Percentiles rank a stretch among this genome's conserved stretches.
Evolutionary conservation across 176 grass and related monocot species (phyloP).

Genomic region (Otatea glauca): DNA sequence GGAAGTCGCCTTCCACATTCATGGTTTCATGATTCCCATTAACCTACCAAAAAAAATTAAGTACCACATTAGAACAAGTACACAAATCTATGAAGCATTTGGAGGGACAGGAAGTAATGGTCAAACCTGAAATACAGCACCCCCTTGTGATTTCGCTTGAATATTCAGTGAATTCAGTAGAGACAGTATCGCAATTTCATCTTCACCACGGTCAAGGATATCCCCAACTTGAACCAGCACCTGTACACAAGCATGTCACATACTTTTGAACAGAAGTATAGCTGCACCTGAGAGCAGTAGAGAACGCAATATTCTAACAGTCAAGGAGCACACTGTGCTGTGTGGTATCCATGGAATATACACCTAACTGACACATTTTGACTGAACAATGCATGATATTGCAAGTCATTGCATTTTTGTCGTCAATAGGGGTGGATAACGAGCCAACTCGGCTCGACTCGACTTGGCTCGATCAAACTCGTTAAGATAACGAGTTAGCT

Average conservation of each 20-base stretch:
- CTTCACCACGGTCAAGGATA: constrained; percentile 86
- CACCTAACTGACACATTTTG: neutral
- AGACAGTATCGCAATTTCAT: constrained; percentile 91
- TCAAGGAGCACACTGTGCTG: neutral
- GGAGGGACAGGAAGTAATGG: neutral
- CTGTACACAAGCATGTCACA: constrained; percentile 44
- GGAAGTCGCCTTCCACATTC: constrained; percentile 92
- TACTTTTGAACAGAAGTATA: neutral
- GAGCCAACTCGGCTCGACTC: no score
- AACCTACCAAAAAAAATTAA: constrained; percentile 41
- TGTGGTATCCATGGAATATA: neutral
- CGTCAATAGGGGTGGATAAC: no score
- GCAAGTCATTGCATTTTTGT: neutral
- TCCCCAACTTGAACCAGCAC: constrained; percentile 93
- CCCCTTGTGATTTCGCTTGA: constrained; percentile 82
- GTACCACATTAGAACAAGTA: neutral
- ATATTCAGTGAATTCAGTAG: constrained; percentile 68
- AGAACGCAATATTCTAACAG: neutral
- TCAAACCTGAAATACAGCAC: constrained; percentile 94
- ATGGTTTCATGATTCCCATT: constrained; percentile 98
- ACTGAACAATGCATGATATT: neutral
- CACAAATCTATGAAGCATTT: neutral
- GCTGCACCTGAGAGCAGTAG: neutral
- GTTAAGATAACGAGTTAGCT: no score
- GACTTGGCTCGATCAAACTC: no score